Evolutionary conservation across 805 yeast species (phyloP).

Genomic region (Candida railenensis): DNA sequence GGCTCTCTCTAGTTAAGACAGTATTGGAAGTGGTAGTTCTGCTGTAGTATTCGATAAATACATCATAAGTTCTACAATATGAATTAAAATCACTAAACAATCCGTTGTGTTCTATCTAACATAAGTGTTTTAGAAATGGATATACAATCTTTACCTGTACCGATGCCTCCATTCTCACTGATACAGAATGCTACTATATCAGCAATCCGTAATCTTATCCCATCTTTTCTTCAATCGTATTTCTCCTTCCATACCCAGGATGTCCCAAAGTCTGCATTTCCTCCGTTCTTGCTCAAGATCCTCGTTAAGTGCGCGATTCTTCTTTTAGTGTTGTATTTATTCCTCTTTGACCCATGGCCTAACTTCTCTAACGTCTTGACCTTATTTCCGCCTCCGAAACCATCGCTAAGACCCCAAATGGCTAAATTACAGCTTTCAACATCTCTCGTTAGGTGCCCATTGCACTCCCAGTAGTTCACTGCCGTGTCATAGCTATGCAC

Average conservation of each 20-base stretch:
- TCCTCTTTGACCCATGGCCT: constrained; percentile 17
- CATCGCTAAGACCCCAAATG: constrained; percentile 19
- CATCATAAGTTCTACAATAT: too few relatives aligned
- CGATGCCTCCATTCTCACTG: too few relatives aligned
- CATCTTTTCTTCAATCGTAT: constrained; percentile 5
- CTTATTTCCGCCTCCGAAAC: constrained; percentile 21
- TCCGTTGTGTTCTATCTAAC: too few relatives aligned
- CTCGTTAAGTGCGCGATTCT: constrained; percentile 28
- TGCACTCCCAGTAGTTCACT: constrained; percentile 21
- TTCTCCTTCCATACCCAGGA: constrained; percentile 29
- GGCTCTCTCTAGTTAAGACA: too few relatives aligned
- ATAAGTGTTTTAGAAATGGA: too few relatives aligned
- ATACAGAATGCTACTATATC: too few relatives aligned
- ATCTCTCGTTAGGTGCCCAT: constrained; percentile 20
- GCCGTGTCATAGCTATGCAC: constrained; percentile 15
- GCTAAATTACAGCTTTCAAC: constrained; percentile 20
- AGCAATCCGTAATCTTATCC: too few relatives aligned
- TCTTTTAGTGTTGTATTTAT: constrained; percentile 23
- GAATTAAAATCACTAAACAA: too few relatives aligned
- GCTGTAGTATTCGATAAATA: too few relatives aligned
- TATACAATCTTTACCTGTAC: too few relatives aligned
- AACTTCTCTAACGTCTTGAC: constrained; percentile 16
- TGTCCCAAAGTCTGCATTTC: constrained; percentile 28
- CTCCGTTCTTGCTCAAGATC: constrained; percentile 11
- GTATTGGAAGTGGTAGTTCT: too few relatives aligned